Base-by-base conservation (phyloP, 768 basidiomycete species). In the Leucogyrophana mollusca region DNA sequence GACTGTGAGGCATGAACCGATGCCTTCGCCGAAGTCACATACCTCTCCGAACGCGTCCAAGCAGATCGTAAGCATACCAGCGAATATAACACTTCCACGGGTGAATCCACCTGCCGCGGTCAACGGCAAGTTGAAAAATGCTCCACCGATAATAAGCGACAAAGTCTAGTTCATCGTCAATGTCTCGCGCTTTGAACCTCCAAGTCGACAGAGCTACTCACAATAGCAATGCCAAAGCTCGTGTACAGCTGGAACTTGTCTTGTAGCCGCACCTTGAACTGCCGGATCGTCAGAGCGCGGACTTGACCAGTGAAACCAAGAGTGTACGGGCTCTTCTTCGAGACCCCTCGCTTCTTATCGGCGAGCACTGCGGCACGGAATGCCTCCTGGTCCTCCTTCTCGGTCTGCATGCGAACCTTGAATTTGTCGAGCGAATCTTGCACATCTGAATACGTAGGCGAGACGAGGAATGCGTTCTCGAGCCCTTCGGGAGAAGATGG, bases 21-120 rank as follows among this genome's bases (percentile, higher is more conserved):
- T 16, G n/a, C n/a, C n/a, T n/a, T n/a, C n/a, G n/a, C 20, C 40
- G 4, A 24, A 45, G 54, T 57, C 41, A 62, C 66, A 21, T 61
- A 81, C 77, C 72, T 86, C 89, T 37, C 79, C 76, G 54, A 88
- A 89, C 0, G 85, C 85, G 55, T 88, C 83, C 43, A 90, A 70
- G 59, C 78, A 78, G 37, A 80, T 82, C 0, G 82, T 78, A 35
- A 93, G 63, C 47, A 90, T 63, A 13, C 80, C 81, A 32, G 75
- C 65, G 61, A 94, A 93, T 43, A 94, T 78, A 23, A 92, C 80
- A 66, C 87, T 76, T 37, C 90, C 90, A 51, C 92, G 81, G 20
- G 91, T 92, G 68, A 96, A 96, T 0, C 85, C 89, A 24, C 93
- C 93, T 34, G 77, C 75, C 5, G 92, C 80, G 0, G 86, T 84